Conservation (phyloP, 2,329 filamentous ascomycete species). For the Diaporthe sp. region DNA sequence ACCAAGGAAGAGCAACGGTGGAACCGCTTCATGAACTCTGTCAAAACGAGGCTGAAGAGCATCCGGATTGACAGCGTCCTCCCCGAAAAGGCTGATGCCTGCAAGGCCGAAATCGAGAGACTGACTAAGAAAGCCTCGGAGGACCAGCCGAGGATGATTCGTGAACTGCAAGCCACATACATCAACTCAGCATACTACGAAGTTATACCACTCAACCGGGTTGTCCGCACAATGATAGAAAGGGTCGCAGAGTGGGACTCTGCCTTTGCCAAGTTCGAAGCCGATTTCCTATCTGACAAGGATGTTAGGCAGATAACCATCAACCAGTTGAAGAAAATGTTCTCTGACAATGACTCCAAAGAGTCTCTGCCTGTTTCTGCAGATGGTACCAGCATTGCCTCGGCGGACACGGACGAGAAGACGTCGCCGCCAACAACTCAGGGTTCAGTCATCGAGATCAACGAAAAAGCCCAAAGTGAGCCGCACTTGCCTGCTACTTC, state of each 20-base stretch:
- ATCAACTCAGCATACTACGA: conserved; percentile 97
- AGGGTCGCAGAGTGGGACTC: conserved; percentile 95
- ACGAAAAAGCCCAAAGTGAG: conserved; percentile 32
- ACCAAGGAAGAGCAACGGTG: conserved; percentile 83
- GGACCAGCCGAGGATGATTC: conserved; percentile 79
- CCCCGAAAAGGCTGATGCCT: conserved; percentile 85
- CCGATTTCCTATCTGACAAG: conserved; percentile 94
- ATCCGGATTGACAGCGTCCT: conserved; percentile 93
- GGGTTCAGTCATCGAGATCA: conserved; percentile 32
- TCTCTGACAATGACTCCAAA: conserved; percentile 88
- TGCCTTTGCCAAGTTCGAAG: conserved; percentile 89
- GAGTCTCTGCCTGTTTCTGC: conserved; percentile 75
- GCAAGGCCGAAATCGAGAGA: conserved; percentile 82
- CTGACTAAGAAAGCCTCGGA: conserved; percentile 84
- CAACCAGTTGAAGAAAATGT: conserved; percentile 93
- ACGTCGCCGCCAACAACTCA: conserved; percentile 51
- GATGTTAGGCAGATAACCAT: conserved; percentile 94
- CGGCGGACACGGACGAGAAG: conserved; percentile 58
- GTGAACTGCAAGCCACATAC: conserved; percentile 88
- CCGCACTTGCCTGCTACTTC: conserved; percentile 31
- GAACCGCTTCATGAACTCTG: conserved; percentile 87
- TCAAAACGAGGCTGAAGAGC: conserved; percentile 83
- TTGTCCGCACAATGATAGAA: conserved; percentile 90
- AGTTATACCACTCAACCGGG: conserved; percentile 90
- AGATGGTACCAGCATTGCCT: conserved; percentile 37